Percentiles rank a stretch among this genome's conserved stretches.
phyloP scores from a whole-genome alignment of 2,329 filamentous ascomycete genomes.

The Sporothrix globosa region DNA sequence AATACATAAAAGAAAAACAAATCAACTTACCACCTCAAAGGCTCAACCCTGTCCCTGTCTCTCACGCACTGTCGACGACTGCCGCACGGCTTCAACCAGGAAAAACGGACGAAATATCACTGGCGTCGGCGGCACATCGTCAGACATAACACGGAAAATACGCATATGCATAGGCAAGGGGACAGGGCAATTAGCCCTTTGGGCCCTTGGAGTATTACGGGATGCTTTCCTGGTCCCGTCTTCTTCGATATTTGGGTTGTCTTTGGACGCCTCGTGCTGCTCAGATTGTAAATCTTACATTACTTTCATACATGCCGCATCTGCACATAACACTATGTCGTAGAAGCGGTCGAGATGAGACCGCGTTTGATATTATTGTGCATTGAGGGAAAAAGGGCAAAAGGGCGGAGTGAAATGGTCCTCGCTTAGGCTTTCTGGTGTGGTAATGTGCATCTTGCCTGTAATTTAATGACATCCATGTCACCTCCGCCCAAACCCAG shows the following conservation, averaged over 20 bases:
- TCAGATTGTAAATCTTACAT: neutral
- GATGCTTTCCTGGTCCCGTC: neutral
- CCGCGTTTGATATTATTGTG: conserved; percentile 9
- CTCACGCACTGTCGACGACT: neutral
- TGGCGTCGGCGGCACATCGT: conserved; percentile 16
- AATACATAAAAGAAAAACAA: neutral
- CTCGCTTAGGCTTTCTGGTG: conserved; percentile 11
- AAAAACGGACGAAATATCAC: conserved; percentile 17
- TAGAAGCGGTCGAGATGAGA: neutral
- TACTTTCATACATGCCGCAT: neutral
- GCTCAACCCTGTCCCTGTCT: conserved; percentile 4
- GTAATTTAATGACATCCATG: conserved; percentile 8
- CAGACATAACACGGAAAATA: conserved; percentile 19
- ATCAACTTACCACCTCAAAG: neutral
- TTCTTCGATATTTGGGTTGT: neutral
- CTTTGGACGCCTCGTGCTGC: neutral
- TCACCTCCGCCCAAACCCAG: conserved; percentile 3
- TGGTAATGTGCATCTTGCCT: conserved; percentile 1
- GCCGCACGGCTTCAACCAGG: conserved; percentile 10
- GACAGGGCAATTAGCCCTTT: neutral
- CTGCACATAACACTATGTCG: neutral
- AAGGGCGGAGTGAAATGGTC: neutral
- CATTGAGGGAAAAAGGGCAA: neutral
- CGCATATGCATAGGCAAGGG: conserved; percentile 22
- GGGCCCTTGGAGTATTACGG: neutral